A percentile compares a stretch with the other conserved stretches of the same genome.
Conservation (phyloP, 805 yeast species). For the Metschnikowia dekortorum region DNA sequence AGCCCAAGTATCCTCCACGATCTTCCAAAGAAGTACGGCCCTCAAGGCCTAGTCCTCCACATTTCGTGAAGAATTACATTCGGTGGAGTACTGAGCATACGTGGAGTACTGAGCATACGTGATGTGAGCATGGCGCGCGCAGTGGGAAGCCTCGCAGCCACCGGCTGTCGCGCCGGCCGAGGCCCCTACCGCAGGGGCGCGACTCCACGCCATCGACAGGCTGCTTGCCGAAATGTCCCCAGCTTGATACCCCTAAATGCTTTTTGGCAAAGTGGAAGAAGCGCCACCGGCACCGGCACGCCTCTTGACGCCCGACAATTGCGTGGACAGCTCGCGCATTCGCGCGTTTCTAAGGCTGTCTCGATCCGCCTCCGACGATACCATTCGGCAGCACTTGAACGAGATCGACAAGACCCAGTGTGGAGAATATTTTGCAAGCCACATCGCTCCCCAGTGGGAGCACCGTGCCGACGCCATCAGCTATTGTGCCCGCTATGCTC, state of each 20-base stretch:
- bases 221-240: too few relatives aligned
- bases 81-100: too few relatives aligned
- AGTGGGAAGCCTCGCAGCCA: too few relatives aligned
- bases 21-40: too few relatives aligned
- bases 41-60: too few relatives aligned
- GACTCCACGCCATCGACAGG: too few relatives aligned
- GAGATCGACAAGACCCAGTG: constrained; percentile 23
- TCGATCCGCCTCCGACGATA: constrained; percentile 38
- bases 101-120: too few relatives aligned
- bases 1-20: too few relatives aligned
- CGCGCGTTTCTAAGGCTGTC: constrained; percentile 37
- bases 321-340: constrained; percentile 30
- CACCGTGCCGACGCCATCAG: constrained; percentile 26
- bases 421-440: constrained; percentile 23
- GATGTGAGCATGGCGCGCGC: too few relatives aligned
- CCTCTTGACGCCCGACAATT: constrained; percentile 28
- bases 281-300: not conserved
- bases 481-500: constrained; percentile 29
- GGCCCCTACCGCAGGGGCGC: too few relatives aligned
- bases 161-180: too few relatives aligned
- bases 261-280: not conserved
- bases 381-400: constrained; percentile 35
- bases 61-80: too few relatives aligned
- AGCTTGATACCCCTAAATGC: not conserved
- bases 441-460: constrained; percentile 35